phyloP scores from a whole-genome alignment of 2,329 filamentous ascomycete species.

The Botrytis paeoniae region DNA sequence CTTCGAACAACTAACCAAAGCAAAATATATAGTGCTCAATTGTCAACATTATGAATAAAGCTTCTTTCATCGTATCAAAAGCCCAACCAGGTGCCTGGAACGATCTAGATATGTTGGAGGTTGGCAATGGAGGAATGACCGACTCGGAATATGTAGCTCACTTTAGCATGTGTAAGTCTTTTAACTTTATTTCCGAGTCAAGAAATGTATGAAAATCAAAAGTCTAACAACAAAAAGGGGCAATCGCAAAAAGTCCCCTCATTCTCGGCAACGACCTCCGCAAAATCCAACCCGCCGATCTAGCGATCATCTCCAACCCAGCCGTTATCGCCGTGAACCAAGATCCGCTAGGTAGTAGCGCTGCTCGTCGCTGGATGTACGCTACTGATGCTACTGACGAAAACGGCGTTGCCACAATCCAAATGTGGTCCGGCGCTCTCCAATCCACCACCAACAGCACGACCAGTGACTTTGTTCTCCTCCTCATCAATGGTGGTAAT shows the following conservation, averaged over 20 bases:
- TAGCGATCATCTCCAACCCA: slow-evolving; percentile 43
- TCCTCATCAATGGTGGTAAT: slow-evolving; percentile 49
- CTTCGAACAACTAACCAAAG: neutral
- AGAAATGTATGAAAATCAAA: neutral
- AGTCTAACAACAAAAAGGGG: slow-evolving; percentile 26
- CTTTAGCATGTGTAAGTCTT: slow-evolving; percentile 32
- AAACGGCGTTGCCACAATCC: slow-evolving; percentile 46
- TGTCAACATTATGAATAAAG: slow-evolving; percentile 35
- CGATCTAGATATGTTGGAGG: slow-evolving; percentile 39
- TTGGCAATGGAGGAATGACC: slow-evolving; percentile 41
- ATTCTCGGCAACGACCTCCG: slow-evolving; percentile 38
- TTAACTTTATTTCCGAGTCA: neutral
- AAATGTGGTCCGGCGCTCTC: slow-evolving; percentile 49
- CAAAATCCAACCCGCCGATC: slow-evolving; percentile 36
- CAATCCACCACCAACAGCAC: slow-evolving; percentile 41
- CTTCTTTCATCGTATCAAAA: slow-evolving; percentile 34
- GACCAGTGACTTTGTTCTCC: slow-evolving; percentile 46
- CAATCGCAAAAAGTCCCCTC: slow-evolving; percentile 33
- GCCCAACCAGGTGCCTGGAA: slow-evolving; percentile 37
- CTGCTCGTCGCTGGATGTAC: slow-evolving; percentile 46
- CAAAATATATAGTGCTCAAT: slow-evolving; percentile 30
- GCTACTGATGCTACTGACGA: slow-evolving; percentile 42
- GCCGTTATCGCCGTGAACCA: slow-evolving; percentile 46
- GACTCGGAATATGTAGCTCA: slow-evolving; percentile 41
- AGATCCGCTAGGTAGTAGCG: slow-evolving; percentile 41